Evolutionary conservation across 441 rosid species (phyloP), one percentile per base, ranked within the genome.

Genomic region (Gossypium laxum): DNA sequence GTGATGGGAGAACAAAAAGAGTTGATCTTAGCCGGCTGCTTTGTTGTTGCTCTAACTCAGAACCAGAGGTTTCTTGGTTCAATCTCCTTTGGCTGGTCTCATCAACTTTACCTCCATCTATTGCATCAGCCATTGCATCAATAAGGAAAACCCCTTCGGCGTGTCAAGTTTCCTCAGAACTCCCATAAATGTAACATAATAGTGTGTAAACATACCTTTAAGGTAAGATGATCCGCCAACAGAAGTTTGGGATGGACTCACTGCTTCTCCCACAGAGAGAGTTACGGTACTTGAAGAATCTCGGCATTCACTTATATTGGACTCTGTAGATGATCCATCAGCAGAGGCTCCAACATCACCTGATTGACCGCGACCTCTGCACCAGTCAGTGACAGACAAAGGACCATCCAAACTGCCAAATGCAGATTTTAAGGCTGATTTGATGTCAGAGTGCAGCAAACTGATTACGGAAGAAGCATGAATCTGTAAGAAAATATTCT

Each of bases 371-470:
- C 87, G 91, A 74, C 98, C 97, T 82, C 85, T 91, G 90, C 98
- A 96, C 98, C 99, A 96, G 78, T 96, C 98, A 59, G 85, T 87
- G 72, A 89, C 88, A 58, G 89, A 83, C 75, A 96, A 84, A 65
- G 99, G 99, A 21, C 99, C 99, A 73, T 93, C 97, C 81, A 91
- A 84, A 81, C 69, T 84, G 71, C 82, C 81, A 82, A 96, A 96
- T 70, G 98, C 97, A 79, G 93, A 85, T 79, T 90, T 96, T 83
- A 96, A 81, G 75, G 97, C 96, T 64, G 91, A 75, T 80, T 87
- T 96, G 59, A 96, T 85, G 77, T 96, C 99, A 74, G 97, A 87
- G 55, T 93, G 96, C 74, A 93, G 92, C 82, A 93, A 85, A 73
- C 94, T 88, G 74, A 88, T 85, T 57, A 90, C 92, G 54, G 94